A percentile compares a stretch with the other conserved stretches of the same genome.
Conservation (phyloP, 2,329 filamentous ascomycete genomes). For the Knoxdaviesia capensis region DNA sequence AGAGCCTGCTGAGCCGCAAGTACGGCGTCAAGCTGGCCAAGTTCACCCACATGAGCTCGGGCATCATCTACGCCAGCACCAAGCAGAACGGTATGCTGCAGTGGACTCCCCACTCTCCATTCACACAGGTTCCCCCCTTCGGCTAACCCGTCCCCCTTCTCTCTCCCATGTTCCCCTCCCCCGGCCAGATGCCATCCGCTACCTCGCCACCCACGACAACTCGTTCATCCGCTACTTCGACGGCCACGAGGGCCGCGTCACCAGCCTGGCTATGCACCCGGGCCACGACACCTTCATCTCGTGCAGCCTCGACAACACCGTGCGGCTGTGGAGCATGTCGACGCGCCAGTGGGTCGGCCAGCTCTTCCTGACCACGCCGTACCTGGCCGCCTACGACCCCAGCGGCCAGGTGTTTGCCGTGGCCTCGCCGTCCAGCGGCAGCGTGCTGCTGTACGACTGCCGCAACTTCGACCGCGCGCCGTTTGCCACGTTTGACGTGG, state of each 20-base stretch:
- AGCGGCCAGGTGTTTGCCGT: slow-evolving; percentile 84
- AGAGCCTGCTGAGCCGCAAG: slow-evolving; percentile 83
- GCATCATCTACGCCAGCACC: slow-evolving; percentile 88
- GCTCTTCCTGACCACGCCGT: slow-evolving; percentile 61
- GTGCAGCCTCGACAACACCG: slow-evolving; percentile 75
- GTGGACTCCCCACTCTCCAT: slow-evolving; percentile 1
- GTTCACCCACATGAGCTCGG: slow-evolving; percentile 81
- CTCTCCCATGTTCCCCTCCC: background rate
- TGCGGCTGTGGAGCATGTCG: slow-evolving; percentile 74
- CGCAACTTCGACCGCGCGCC: slow-evolving; percentile 87
- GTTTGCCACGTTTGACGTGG: slow-evolving; percentile 68
- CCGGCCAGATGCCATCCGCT: slow-evolving; percentile 53
- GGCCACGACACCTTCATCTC: slow-evolving; percentile 83
- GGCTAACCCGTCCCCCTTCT: background rate
- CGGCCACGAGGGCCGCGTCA: slow-evolving; percentile 72
- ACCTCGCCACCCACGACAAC: slow-evolving; percentile 84
- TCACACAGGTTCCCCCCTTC: background rate
- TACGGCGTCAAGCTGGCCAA: slow-evolving; percentile 88
- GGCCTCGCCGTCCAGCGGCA: slow-evolving; percentile 60
- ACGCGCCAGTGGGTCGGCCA: slow-evolving; percentile 65
- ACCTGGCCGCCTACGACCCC: slow-evolving; percentile 77
- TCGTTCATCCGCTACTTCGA: slow-evolving; percentile 92
- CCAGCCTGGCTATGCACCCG: slow-evolving; percentile 65
- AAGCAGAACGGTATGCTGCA: slow-evolving; percentile 57
- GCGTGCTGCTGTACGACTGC: slow-evolving; percentile 76